A percentile compares a stretch with the other conserved stretches of the same genome.
Conservation (phyloP, 169 alveolate species). For the Cyclospora cayetanensis region DNA sequence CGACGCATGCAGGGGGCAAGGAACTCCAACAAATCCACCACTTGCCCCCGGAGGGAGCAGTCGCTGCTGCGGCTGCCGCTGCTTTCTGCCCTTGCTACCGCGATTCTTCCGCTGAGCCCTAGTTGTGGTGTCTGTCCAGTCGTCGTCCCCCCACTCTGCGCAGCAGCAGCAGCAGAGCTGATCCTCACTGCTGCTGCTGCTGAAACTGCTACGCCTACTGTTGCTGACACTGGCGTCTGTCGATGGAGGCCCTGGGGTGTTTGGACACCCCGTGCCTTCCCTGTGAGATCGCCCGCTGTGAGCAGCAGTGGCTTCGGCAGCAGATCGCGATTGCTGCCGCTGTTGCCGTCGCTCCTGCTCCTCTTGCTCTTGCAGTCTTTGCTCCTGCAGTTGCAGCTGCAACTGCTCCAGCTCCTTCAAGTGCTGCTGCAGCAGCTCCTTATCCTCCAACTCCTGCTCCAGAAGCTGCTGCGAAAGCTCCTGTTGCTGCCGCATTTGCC, state of each 20-base stretch:
- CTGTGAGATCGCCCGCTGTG: background rate
- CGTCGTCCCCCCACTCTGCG: background rate
- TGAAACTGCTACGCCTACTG: background rate
- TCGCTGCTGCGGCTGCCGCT: background rate
- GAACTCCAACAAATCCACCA: background rate
- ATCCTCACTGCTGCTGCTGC: background rate
- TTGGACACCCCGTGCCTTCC: background rate
- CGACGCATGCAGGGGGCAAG: background rate
- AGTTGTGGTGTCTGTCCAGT: background rate
- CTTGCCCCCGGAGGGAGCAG: background rate
- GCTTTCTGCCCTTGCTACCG: background rate
- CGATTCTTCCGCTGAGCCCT: background rate
- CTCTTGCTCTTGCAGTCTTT: background rate
- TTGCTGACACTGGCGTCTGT: background rate
- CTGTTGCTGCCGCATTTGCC: background rate
- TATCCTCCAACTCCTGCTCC: background rate
- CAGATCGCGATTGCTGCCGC: background rate
- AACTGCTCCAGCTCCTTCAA: background rate
- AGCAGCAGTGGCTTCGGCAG: background rate
- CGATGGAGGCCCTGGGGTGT: background rate
- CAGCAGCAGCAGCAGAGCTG: background rate
- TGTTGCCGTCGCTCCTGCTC: background rate
- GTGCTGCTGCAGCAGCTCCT: background rate
- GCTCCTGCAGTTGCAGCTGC: background rate
- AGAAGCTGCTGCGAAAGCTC: background rate